A percentile compares a stretch with the other conserved stretches of the same genome.
Evolutionary conservation across 2,329 filamentous ascomycete species (phyloP).

Genomic region (Penicillium glabrum): DNA sequence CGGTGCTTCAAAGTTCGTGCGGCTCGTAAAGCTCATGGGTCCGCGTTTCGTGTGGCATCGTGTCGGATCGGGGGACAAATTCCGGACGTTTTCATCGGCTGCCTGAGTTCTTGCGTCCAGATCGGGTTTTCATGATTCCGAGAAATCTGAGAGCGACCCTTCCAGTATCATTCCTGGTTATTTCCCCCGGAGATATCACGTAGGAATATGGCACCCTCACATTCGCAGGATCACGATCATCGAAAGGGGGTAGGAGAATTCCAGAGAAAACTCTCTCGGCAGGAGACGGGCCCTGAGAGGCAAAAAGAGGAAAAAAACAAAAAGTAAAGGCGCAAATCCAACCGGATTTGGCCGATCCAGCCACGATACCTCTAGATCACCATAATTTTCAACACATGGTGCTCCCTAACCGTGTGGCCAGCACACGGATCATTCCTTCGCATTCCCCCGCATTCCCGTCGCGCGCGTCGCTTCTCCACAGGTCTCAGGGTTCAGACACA

Average conservation of each 20-base stretch:
- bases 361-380: conserved; percentile 10
- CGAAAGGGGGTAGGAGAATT: neutral
- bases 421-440: conserved; percentile 22
- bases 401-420: conserved; percentile 22
- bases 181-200: neutral
- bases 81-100: conserved; percentile 4
- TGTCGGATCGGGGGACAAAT: conserved; percentile 19
- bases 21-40: conserved; percentile 34
- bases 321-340: conserved; percentile 2
- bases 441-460: conserved; percentile 8
- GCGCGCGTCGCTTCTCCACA: conserved; percentile 6
- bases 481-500: neutral
- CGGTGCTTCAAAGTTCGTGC: conserved; percentile 27
- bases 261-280: neutral
- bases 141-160: neutral
- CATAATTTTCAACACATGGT: conserved; percentile 17
- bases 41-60: conserved; percentile 31
- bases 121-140: neutral
- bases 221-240: neutral
- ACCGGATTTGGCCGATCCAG: conserved; percentile 12
- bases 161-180: neutral
- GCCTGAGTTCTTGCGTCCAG: conserved; percentile 2
- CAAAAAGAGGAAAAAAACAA: neutral
- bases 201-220: neutral
- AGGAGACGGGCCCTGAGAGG: neutral